Conservation (phyloP, 768 basidiomycete genomes). For the Trichaptum fuscoviolaceum region DNA sequence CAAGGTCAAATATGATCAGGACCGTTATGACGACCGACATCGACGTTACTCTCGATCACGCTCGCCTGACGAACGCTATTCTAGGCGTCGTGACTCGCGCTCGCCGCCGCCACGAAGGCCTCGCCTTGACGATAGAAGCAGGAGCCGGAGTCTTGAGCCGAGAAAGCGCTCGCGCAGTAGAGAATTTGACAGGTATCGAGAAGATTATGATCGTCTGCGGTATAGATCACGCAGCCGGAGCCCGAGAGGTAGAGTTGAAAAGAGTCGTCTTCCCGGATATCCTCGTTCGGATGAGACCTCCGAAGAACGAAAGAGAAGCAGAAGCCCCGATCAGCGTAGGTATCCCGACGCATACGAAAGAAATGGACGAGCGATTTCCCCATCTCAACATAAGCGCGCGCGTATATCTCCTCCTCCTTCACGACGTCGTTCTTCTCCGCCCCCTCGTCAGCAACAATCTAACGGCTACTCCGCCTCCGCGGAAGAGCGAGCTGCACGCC, state of each 20-base stretch:
- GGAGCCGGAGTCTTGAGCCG: conserved; percentile 23
- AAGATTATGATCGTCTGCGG: conserved; percentile 8
- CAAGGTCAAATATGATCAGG: conserved; percentile 25
- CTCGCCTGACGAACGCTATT: conserved; percentile 12
- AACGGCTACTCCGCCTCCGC: conserved; percentile 20
- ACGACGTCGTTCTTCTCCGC: conserved; percentile 21
- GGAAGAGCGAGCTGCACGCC: conserved; percentile 71
- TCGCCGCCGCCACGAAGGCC: conserved; percentile 12
- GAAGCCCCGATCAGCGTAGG: conserved; percentile 2
- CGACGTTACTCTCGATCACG: conserved; percentile 14
- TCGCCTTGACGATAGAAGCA: conserved; percentile 13
- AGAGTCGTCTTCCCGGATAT: not conserved
- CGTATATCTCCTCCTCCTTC: conserved; percentile 43
- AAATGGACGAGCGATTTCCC: not conserved
- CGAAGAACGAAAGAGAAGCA: conserved; percentile 10
- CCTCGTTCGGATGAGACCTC: conserved; percentile 2
- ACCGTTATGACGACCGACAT: conserved; percentile 26
- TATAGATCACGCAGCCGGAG: conserved; percentile 15
- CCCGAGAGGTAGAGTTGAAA: conserved; percentile 6
- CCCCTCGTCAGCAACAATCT: conserved; percentile 12
- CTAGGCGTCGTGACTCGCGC: not conserved
- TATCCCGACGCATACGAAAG: not conserved
- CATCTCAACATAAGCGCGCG: conserved; percentile 38
- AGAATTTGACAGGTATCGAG: conserved; percentile 7
- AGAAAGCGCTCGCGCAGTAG: conserved; percentile 18